These are phyloP conservation scores for Cyclaneusma minus DNA, from an alignment of 2,329 filamentous ascomycete species.

Conservation along the genomic window DNA sequence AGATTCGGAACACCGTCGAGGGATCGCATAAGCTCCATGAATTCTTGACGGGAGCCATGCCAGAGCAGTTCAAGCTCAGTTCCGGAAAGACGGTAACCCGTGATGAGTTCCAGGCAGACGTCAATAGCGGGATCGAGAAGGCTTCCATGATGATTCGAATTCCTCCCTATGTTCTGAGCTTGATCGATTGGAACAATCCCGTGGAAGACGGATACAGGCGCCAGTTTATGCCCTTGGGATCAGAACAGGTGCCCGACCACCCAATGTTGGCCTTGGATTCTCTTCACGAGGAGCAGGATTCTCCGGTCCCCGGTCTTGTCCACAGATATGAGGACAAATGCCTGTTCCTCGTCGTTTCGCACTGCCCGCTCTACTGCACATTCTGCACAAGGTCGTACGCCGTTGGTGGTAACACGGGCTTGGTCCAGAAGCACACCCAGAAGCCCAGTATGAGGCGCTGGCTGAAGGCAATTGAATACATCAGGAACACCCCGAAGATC, in stretches of 20 bases:
- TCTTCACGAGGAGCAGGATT: slow-evolving; percentile 39
- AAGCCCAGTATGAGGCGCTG: slow-evolving; percentile 28
- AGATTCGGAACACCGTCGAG: slow-evolving; percentile 34
- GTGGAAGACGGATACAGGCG: slow-evolving; percentile 41
- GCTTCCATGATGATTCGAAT: slow-evolving; percentile 45
- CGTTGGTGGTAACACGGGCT: slow-evolving; percentile 37
- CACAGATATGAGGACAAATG: slow-evolving; percentile 50
- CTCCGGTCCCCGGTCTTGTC: slow-evolving; percentile 39
- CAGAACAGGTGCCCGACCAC: slow-evolving; percentile 36
- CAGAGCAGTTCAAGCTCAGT: slow-evolving; percentile 28
- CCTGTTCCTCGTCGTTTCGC: slow-evolving; percentile 41
- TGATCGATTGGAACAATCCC: slow-evolving; percentile 42
- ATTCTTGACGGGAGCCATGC: slow-evolving; percentile 34
- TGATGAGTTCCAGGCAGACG: slow-evolving; percentile 37
- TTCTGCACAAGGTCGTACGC: slow-evolving; percentile 47
- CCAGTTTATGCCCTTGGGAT: slow-evolving; percentile 43
- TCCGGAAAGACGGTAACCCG: too few relatives aligned
- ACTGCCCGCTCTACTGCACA: slow-evolving; percentile 46
- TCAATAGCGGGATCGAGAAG: slow-evolving; percentile 31
- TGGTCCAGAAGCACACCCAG: slow-evolving; percentile 28
- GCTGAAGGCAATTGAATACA: slow-evolving; percentile 40
- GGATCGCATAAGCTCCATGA: slow-evolving; percentile 26
- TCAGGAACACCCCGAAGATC: slow-evolving; percentile 30
- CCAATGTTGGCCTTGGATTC: slow-evolving; percentile 38
- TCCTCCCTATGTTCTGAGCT: slow-evolving; percentile 43